Percentiles rank a stretch among this genome's conserved stretches.
phyloP scores from a whole-genome alignment of 192 early-diverging fungal species.

The Linnemannia hyalina region DNA sequence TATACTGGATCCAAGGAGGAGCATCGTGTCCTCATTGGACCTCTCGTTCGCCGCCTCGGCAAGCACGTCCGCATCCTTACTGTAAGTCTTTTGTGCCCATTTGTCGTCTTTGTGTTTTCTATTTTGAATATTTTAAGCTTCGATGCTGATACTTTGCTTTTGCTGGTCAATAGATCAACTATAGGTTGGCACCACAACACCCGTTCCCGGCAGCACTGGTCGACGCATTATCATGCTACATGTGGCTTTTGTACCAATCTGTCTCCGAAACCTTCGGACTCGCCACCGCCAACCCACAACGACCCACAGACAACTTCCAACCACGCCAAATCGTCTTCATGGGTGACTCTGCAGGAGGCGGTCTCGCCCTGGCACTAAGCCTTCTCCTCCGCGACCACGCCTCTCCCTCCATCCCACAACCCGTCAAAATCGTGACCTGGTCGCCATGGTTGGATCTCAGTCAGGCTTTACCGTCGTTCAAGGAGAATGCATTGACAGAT shows the following conservation, averaged over 20 bases:
- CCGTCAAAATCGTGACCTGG: conserved; percentile 65
- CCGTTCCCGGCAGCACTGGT: conserved; percentile 85
- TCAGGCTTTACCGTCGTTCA: conserved; percentile 63
- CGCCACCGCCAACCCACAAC: conserved; percentile 24
- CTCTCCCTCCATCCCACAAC: conserved; percentile 57
- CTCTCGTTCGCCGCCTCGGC: conserved; percentile 29
- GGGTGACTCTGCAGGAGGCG: conserved; percentile 78
- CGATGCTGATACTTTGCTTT: not conserved
- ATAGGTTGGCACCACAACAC: conserved; percentile 84
- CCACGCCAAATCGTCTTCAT: conserved; percentile 69
- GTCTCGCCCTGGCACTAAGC: conserved; percentile 63
- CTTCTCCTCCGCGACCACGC: conserved; percentile 67
- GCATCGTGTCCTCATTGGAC: conserved; percentile 59
- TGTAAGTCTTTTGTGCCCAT: not conserved
- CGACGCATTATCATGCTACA: conserved; percentile 82
- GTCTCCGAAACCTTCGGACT: conserved; percentile 56
- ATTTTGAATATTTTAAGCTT: not conserved
- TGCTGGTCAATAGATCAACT: conserved; percentile 60
- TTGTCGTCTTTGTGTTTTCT: not conserved
- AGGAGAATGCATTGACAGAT: conserved; percentile 55
- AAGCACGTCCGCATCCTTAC: conserved; percentile 31
- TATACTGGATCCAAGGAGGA: conserved; percentile 59
- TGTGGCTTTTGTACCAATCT: conserved; percentile 69
- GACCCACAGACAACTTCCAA: conserved; percentile 29
- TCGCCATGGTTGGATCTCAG: conserved; percentile 77